Evolutionary conservation across 176 grass and related monocot genomes (phyloP), one percentile per base, ranked within the genome.

Genomic region (Carex cristatella): DNA sequence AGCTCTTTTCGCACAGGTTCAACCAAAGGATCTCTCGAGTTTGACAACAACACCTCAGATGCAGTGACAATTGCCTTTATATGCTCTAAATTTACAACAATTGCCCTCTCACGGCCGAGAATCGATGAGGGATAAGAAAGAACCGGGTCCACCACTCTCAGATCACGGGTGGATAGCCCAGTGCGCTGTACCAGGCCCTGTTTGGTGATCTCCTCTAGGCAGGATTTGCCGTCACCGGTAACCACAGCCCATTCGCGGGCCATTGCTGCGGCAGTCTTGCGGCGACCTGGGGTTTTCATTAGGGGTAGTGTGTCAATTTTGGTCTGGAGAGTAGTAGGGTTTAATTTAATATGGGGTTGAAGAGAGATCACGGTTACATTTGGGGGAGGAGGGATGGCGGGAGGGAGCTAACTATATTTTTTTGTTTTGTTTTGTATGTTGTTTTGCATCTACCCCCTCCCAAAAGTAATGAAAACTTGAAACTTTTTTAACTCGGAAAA

Each of bases 51-150:
- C 40, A 95, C 90, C 88, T 95, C 93, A 86, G 82, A 49, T 32
- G 93, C 83, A 31, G 90, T 95, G 72, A 95, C 27, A 81, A 95
- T 73, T 80, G 93, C 93, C 53, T 84, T 90, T 18, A 87, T 91
- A 86, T 85, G 87, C 42, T 95, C 93, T 75, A 94, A 85, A 87
- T 84, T 90, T 82, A 92, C 90, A 23, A 94, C 93, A 53, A 92
- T 63, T 58, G 89, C 90, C 57, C 89, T 83, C 65, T 95, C 90
- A 5, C 93, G 86, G 2, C 79, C 83, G 10, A 82, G 7, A 82
- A 89, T 58, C 58, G 87, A 79, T 13, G 88, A 86, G 30, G 88
- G 86, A 85, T 80, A 92, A 1, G 90, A 79, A 10, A 90, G 79
- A 63, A 84, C 77, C 27, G 93, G 90, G 82, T 92, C 93, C 31